Conservation (phyloP, 192 early-diverging fungal genomes). For the Gigaspora rosea region DNA sequence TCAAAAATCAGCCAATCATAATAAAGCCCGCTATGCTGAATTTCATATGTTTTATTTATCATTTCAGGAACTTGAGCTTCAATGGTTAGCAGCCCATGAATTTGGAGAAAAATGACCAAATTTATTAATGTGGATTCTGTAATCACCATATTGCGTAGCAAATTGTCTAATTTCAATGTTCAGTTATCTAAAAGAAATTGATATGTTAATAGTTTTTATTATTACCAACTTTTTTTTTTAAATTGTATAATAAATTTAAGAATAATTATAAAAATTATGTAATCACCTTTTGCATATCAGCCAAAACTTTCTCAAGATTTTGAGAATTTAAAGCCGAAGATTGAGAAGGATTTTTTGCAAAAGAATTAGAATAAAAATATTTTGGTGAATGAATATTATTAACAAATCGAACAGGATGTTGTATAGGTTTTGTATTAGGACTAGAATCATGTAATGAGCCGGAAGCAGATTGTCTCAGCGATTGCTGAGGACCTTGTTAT, state of each 20-base stretch:
- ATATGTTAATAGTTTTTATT: neutral
- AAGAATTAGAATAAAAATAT: neutral
- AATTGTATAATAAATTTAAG: too few relatives aligned
- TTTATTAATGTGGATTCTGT: neutral
- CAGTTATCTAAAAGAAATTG: neutral
- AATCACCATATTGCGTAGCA: neutral
- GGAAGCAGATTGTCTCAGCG: neutral
- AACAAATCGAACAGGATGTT: constrained; percentile 12
- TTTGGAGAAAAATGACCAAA: neutral
- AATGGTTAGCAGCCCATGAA: neutral
- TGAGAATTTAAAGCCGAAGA: neutral
- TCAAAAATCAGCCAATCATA: too few relatives aligned
- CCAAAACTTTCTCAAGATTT: neutral
- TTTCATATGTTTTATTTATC: neutral
- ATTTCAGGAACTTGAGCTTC: neutral
- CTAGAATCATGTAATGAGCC: neutral
- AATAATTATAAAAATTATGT: neutral
- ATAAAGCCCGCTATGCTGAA: too few relatives aligned
- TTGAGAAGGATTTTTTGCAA: neutral
- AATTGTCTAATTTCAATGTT: neutral
- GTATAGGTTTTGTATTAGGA: neutral
- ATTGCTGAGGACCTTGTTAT: neutral
- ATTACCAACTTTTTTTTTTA: neutral
- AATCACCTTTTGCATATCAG: constrained; percentile 13
- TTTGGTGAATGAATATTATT: neutral